Evolutionary conservation across 306 rosid genomes (phyloP), one percentile per base, ranked within the genome.

Genomic region (Vigna nakashimae): DNA sequence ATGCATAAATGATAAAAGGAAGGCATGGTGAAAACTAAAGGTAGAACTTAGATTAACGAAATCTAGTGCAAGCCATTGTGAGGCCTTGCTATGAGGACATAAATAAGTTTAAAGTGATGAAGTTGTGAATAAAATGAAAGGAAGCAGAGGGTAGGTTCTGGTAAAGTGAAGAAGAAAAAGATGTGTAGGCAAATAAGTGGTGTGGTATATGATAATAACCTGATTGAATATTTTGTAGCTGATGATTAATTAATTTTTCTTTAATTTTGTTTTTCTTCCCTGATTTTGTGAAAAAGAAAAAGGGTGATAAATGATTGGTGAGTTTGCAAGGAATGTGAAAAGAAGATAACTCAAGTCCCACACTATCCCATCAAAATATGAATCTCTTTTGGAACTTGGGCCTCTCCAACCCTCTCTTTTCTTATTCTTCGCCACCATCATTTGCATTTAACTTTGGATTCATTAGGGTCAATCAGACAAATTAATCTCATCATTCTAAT

Each of bases 361-460:
- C 88, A 57, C 50, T 69, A 65, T 84, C 86, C 82, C 64, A 79
- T 85, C 89, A 84, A 82, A 55, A 64, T 77, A 84, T 84, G 88
- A 73, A 90, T 92, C 95, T 87, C 91, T 88, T 88, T 92, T 56
- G 97, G 97, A 88, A 92, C 93, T 92, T 92, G 97, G 95, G 97
- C 93, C 90, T 92, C 95, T 77, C 70, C 80, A 45, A 38, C 68
- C 18, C 7, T 43, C 46, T 73, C 79, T 76, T 74, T 24, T 57
- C 34, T 36, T 32, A 43, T 1, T 71, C 45, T 46, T 77, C 17
- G 59, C 59, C 69, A 22, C 65, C 79, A 77, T 75, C 20, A 69
- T 71, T 65, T 66, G 52, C 3, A n/a, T 70, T 65, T 71, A 71
- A 76, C 40, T 38, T 84, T 70, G 56, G 70, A 38, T 71, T 50